Evolutionary conservation across 106 monocot species (phyloP), one percentile per base, ranked within the genome.

Genomic region (Gastrodia elata): DNA sequence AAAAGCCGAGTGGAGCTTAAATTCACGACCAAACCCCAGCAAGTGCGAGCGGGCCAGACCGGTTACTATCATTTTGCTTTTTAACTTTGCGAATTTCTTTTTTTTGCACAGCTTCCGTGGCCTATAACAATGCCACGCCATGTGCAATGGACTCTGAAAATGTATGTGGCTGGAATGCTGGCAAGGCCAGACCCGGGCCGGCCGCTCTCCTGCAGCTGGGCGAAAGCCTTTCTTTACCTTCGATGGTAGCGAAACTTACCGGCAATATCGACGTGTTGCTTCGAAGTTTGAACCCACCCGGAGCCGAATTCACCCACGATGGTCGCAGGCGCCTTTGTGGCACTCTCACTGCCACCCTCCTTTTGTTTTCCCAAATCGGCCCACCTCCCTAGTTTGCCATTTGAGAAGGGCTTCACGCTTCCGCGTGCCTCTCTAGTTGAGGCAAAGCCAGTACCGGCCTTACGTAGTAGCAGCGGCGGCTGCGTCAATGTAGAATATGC

Each of bases 341-440:
- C 72, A 34, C 38, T 33, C 33, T 27, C 73, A 38, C 35, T 48
- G 40, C 24, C 77, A 25, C 28, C 22, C 44, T 52, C 73, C 24
- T 55, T 38, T 38, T 37, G 38, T 40, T 33, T 10, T 25, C 61
- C 74, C 25, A 64, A 48, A 37, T 59, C 30, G 16, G 44, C 2
- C 28, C 27, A 68, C 9, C 74, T 13, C 35, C 81, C 37, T 2
- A 65, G 35, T n/a, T 26, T 20, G 24, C 39, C 70, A n/a, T 34
- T 20, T 30, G 35, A 15, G 13, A 36, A 14, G 14, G 41, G 35
- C 22, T 59, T 61, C 34, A 16, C 38, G 6, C 57, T 20, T 25
- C 46, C 72, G 18, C 75, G 78, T 14, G 75, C 83, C 6, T 74
- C 85, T 35, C 30, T 74, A 41, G 70, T 74, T 20, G 78, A 74